A percentile compares a stretch with the other conserved stretches of the same genome.
Conservation (phyloP, 2,329 filamentous ascomycete species). For the Colletotrichum sp. region DNA sequence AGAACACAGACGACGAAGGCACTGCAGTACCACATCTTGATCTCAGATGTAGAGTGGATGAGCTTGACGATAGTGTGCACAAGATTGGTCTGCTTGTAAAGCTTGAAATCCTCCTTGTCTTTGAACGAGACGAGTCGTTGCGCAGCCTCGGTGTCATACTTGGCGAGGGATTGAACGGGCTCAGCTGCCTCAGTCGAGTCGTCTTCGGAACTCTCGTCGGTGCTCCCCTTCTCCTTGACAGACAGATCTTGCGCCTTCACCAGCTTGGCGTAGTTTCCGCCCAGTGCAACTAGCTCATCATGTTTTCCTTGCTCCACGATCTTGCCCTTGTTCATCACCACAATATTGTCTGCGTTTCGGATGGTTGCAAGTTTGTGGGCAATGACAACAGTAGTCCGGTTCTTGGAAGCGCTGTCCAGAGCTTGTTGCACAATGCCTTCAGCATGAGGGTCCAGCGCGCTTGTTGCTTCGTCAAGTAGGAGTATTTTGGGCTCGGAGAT, state of each 20-base stretch:
- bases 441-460: constrained; percentile 50
- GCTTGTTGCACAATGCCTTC: constrained; percentile 58
- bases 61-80: constrained; percentile 18
- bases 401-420: constrained; percentile 55
- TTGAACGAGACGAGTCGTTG: neutral
- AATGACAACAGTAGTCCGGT: constrained; percentile 68
- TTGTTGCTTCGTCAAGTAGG: constrained; percentile 71
- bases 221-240: neutral
- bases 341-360: constrained; percentile 35
- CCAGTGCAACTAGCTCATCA: constrained; percentile 18
- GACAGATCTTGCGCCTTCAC: constrained; percentile 28
- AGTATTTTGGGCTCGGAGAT: constrained; percentile 65
- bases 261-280: constrained; percentile 25
- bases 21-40: constrained; percentile 14
- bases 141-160: neutral
- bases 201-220: neutral
- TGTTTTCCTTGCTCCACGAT: constrained; percentile 36
- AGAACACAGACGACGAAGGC: neutral
- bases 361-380: constrained; percentile 58
- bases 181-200: neutral
- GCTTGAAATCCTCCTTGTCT: constrained; percentile 8
- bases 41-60: constrained; percentile 3
- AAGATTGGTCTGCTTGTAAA: neutral
- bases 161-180: neutral
- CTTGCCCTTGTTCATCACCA: constrained; percentile 33